Base-by-base conservation (phyloP, 208 protist genomes). In the Herpetomonas tarakana region DNA sequence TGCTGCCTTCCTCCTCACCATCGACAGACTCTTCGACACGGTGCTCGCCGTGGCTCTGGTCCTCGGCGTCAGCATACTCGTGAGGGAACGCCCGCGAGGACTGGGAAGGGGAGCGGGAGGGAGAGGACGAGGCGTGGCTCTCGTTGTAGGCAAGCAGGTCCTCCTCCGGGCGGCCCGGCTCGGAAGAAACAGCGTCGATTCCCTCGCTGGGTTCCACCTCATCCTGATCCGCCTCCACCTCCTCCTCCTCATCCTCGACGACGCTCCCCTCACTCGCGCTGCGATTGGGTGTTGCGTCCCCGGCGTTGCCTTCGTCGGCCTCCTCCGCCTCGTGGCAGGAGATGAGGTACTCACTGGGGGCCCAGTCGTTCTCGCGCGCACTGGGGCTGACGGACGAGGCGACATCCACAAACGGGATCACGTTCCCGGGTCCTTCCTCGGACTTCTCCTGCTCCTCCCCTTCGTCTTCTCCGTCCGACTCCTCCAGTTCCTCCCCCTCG, bases 341-440 rank as follows among this genome's bases (percentile, higher is more conserved):
- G 39, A 49, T 22, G 29, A 41, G 16, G 35, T 6, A 6, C 35
- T 41, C 35, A 52, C 45, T 61, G 41, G 4, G 22, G 19, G 16
- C 56, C 45, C 26, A 27, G 27, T 35, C 56, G 45, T 49, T 52
- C 44, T 61, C 44, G n/a, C 52, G 39, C 44, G 16, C 39, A 12
- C 14, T n/a, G 51, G 27, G 35, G 35, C 14, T 41, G 9, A 6
- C 9, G 9, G 35, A 41, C 9, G 35, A 41, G 35, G 35, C 35
- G 9, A 41, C 35, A 14, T 41, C 35, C 35, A 41, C 9, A 6
- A 41, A 14, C 9, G 35, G 14, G 35, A 41, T 41, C 6, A 14
- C 35, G 35, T 41, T 14, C 35, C 9, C 35, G 35, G 35, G 35
- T 6, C 35, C n/a, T n/a, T n/a, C n/a, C n/a, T n/a, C n/a, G n/a